Base-by-base conservation (phyloP, 2,329 filamentous ascomycete species). In the Clarireedia paspali region DNA sequence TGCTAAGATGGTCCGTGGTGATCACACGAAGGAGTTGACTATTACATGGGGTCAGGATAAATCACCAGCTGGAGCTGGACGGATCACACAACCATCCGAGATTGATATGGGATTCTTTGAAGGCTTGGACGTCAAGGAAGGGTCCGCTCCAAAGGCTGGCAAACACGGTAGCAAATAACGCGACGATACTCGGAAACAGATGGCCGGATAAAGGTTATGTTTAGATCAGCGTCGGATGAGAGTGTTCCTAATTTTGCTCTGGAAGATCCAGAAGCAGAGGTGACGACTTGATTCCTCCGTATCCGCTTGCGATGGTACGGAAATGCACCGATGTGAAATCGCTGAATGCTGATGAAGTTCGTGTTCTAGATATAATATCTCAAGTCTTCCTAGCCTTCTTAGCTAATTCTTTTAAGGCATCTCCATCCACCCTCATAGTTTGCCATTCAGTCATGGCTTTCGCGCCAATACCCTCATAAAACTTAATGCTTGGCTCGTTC, bases 401-500 rank as follows among this genome's bases (percentile, higher is more conserved):
- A 24, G 66, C 85, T 65, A 91, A 68, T 72, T 79, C 84, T 27
- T 69, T 72, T 70, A 92, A 67, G 0, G 72, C 80, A 15, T 87
- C 80, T 3, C 84, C 81, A 57, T 91, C 87, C 1, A 91, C 83
- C 36, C 88, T 79, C 81, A 92, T 84, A 2, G 81, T 82, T 15
- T 89, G 79, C 88, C 88, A 92, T 57, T 87, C 85, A 59, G 76
- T 74, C 84, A 85, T 83, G 62, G 75, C 73, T 63, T 72, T 76
- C 1, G 88, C 88, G 1, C 89, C 88, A 52, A 67, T 79, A 3
- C 53, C 47, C 71, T 85, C 77, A 69, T 97, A 97, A 67, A 97
- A 96, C 64, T 84, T 77, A 73, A 97, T 88, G 70, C 87, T 91
- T 6, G 89, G 88, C 75, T 89, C 82, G 68, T 97, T 97, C 91